Base-by-base conservation (phyloP, 2,329 filamentous ascomycete genomes). In the Mycosphaerelloides madeirae region DNA sequence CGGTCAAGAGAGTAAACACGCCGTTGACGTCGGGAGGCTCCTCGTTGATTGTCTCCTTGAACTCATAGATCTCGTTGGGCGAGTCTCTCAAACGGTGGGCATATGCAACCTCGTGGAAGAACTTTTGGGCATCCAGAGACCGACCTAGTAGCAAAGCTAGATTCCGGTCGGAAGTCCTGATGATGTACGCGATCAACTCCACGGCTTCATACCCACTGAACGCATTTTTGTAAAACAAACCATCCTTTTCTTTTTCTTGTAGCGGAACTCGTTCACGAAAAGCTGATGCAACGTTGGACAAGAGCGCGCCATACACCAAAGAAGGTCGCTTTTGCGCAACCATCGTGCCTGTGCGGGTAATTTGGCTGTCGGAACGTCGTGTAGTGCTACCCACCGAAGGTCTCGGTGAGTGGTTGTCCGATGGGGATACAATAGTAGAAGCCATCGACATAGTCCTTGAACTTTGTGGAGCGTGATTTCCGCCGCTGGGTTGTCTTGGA, bases 81-180 rank as follows among this genome's bases (percentile, higher is more conserved):
- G 91, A 94, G 67, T 98, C 93, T 67, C 93, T 85, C 59, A 98
- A 73, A 37, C 93, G 81, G 67, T 98, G 93, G 59, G 96, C 91
- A 67, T 98, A 98, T 1, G 91, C 96, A 39, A 97, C 93, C 75
- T 98, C 93, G 71, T 98, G 93, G 65, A 98, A 98, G 71, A 95
- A 96, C 65, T 97, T 97, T 64, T 98, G 93, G 18, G 93, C 93
- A 69, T 98, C 93, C 49, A 98, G 73, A 32, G 93, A 89, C 63
- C 93, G 81, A 50, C 93, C 93, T 13, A 98, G 74, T 8, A 98
- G 79, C 38, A 98, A 74, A 9, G 93, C 93, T 49, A 98, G 74
- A 64, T 98, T 98, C 47, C 93, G 81, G 68, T 98, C 93, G 1
- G 88, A 95, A 1, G 93, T 98, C 62, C 94, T 85, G 67, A 98